Base-by-base conservation (phyloP, 2,329 filamentous ascomycete genomes). In the Aaosphaeria arxii region DNA sequence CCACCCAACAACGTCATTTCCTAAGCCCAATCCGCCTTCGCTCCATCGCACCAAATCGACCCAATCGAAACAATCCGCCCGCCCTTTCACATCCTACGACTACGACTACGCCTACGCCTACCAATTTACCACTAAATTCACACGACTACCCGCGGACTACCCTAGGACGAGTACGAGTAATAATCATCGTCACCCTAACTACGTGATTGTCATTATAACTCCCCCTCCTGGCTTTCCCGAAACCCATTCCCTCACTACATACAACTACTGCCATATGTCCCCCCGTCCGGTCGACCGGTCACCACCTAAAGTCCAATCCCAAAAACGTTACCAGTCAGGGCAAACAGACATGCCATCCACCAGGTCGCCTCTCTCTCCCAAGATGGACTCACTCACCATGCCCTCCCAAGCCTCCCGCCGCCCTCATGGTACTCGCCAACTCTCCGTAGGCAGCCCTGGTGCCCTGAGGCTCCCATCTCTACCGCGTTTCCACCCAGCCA, bases 401-500 rank as follows among this genome's bases (percentile, higher is more conserved):
- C 67, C 69, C 7, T 67, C 59, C 5, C 66, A 64, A 52, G 59
- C 58, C 49, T 59, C 61, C 46, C 66, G 66, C 43, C 66, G 64
- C 33, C 60, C 64, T 40, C 66, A 63, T 32, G 61, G 64, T 40
- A 52, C 59, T 24, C 69, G 63, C 43, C 66, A 69, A 42, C 66
- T 67, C 11, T 67, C 67, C 40, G 62, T 63, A 39, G 63, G 64
- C 43, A 66, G 64, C 30, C 58, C 65, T 43, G 63, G 59, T 30
- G 66, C 70, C 29, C 63, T 78, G 33, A 72, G 73, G 47, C 63
- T 79, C 11, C 74, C 76, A n/a, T 72, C 72, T 1, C 66, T 80
- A 38, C 77, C 77, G 40, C 72, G 75, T 49, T 79, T 77, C 66
- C 77, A 80, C 50, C 77, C 77, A 5, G 75, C 77, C 52, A 78